phyloP scores from a whole-genome alignment of 1,139 yeast species.

The Pichia sp. region DNA sequence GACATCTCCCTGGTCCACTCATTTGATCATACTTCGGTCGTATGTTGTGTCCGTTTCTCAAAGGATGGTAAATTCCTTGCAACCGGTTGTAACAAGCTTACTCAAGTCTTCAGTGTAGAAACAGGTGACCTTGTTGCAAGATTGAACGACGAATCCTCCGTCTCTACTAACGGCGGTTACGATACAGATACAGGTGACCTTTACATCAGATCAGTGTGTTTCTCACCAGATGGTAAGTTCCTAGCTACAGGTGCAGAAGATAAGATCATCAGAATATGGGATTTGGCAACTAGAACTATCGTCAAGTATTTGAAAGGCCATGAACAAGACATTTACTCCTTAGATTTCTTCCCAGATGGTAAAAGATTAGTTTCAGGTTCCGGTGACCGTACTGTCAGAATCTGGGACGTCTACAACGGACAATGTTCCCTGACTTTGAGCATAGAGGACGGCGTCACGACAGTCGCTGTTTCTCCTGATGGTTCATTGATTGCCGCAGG shows the following conservation, averaged over 20 bases:
- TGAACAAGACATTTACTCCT: conserved; percentile 94
- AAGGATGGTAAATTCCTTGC: conserved; percentile 92
- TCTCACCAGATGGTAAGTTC: conserved; percentile 93
- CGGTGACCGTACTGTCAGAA: conserved; percentile 93
- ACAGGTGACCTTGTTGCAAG: conserved; percentile 88
- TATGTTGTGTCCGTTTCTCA: conserved; percentile 92
- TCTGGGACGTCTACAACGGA: conserved; percentile 93
- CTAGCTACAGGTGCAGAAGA: conserved; percentile 99
- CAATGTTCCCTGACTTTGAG: conserved; percentile 85
- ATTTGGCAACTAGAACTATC: conserved; percentile 79
- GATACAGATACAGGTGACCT: conserved; percentile 66
- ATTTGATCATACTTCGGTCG: conserved; percentile 88
- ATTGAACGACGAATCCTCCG: conserved; percentile 73
- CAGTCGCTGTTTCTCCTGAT: conserved; percentile 96
- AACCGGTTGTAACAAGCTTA: conserved; percentile 94
- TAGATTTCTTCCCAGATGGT: conserved; percentile 95
- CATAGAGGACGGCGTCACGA: conserved; percentile 96
- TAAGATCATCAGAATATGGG: conserved; percentile 95
- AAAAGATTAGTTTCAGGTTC: conserved; percentile 92
- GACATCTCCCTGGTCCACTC: conserved; percentile 90
- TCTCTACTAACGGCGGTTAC: conserved; percentile 36
- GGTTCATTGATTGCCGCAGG: conserved; percentile 96
- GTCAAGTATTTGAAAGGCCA: conserved; percentile 89
- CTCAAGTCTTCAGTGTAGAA: conserved; percentile 89
- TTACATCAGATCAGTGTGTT: conserved; percentile 92